Base-by-base conservation (phyloP, 2,329 filamentous ascomycete genomes). In the Phialophora tarda region DNA sequence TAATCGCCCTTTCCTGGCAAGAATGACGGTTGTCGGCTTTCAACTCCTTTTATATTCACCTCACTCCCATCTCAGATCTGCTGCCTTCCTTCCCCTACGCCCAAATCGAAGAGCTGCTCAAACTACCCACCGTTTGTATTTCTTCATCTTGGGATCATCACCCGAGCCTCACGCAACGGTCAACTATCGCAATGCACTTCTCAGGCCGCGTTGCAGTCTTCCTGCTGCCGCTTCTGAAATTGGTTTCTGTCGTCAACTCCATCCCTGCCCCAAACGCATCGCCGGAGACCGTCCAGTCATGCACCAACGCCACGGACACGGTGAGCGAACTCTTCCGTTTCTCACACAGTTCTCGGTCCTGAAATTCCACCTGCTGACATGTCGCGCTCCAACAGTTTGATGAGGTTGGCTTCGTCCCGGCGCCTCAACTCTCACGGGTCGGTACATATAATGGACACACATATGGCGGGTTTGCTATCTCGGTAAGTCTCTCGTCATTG, bases 381-480 rank as follows among this genome's bases (percentile, higher is more conserved):
- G 2, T 38, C 4, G n/a, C 10, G 7, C 28, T 3, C 38, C 10
- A 12, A 17, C 11, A 60, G 57, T 48, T 60, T n/a, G 57, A 60
- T 28, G 57, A 60, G 21, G 32, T 24, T 47, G 57, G 38, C 14
- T 14, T 50, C 57, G 57, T 28, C 11, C n/a, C 28, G 10, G 57
- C 11, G 8, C 41, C 41, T 48, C 24, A 28, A 17, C 12, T 30
- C 23, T 17, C 23, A 34, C 21, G 17, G 10, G 28, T 60, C 28
- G 57, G 57, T 6, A 50, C 17, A 12, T 60, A 60, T 30, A 24
- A 60, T n/a, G 57, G 57, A 32, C 21, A 47, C n/a, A 60, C 57
- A 17, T 60, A 60, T 24, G n/a, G 6, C 2, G 57, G 57, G 5
- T 60, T 44, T 24, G 38, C 10, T 10, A 38, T 28, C 3, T 30